These are phyloP conservation scores for Astragalus glycyphyllos DNA, from an alignment of 306 rosid genomes.

Conservation along the genomic window DNA sequence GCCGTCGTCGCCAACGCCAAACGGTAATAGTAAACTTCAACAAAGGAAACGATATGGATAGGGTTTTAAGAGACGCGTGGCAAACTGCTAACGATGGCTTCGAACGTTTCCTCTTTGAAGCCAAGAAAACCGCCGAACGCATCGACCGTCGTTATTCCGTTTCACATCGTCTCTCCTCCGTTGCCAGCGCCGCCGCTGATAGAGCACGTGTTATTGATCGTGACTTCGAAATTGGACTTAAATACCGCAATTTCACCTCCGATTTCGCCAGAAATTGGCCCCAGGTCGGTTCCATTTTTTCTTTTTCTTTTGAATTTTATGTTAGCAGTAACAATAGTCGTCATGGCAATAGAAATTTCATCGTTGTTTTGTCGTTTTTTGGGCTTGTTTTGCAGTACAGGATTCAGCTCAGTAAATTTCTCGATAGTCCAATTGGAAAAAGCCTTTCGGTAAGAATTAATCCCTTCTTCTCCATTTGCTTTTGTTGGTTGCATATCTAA, in stretches of 20 bases:
- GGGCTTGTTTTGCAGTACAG: slow-evolving; percentile 70
- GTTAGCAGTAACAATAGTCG: too few species aligned
- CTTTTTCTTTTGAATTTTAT: background rate
- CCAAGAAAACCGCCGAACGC: slow-evolving; percentile 85
- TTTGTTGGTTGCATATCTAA: background rate
- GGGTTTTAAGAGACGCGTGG: slow-evolving; percentile 83
- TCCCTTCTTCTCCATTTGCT: background rate
- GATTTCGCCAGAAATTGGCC: slow-evolving; percentile 85
- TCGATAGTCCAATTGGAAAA: slow-evolving; percentile 78
- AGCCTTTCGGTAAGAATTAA: slow-evolving; percentile 61
- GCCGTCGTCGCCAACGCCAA: slow-evolving; percentile 5
- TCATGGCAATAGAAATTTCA: background rate
- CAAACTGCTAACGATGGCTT: slow-evolving; percentile 82
- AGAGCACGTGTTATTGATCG: slow-evolving; percentile 86
- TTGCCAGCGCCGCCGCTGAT: slow-evolving; percentile 58
- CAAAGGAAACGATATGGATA: slow-evolving; percentile 55
- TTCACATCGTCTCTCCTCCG: slow-evolving; percentile 55
- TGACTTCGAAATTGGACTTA: slow-evolving; percentile 75
- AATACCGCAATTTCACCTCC: slow-evolving; percentile 72
- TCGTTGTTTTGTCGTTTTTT: background rate
- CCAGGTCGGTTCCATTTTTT: slow-evolving; percentile 51
- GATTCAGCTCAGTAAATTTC: slow-evolving; percentile 63
- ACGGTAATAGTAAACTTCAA: slow-evolving; percentile 8
- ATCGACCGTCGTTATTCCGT: slow-evolving; percentile 78
- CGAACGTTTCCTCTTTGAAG: slow-evolving; percentile 76